phyloP scores from a whole-genome alignment of 2,329 filamentous ascomycete species.

The Xylaria sp. region DNA sequence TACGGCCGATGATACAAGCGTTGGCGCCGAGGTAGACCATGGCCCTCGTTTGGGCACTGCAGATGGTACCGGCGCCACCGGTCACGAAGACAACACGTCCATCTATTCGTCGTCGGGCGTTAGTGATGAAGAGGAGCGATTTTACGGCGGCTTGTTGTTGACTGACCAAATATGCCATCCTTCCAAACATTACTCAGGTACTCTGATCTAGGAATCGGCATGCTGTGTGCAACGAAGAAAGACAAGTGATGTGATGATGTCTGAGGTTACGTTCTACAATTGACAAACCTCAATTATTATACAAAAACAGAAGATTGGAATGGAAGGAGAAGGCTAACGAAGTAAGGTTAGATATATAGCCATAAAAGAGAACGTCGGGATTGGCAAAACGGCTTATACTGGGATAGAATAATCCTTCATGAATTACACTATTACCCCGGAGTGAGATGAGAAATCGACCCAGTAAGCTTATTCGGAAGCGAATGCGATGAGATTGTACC shows the following conservation, averaged over 20 bases:
- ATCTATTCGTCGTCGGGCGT: slow-evolving; percentile 60
- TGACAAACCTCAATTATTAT: neutral
- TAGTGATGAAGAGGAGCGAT: slow-evolving; percentile 16
- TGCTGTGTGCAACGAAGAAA: slow-evolving; percentile 52
- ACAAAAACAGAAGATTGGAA: slow-evolving; percentile 1
- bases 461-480: slow-evolving; percentile 9
- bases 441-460: slow-evolving; percentile 9
- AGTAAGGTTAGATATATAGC: neutral
- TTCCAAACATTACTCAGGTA: slow-evolving; percentile 88
- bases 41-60: slow-evolving; percentile 91
- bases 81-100: slow-evolving; percentile 95
- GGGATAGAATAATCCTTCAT: neutral
- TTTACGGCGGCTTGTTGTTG: neutral
- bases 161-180: slow-evolving; percentile 84
- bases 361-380: neutral
- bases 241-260: slow-evolving; percentile 14
- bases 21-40: slow-evolving; percentile 91
- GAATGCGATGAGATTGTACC: slow-evolving; percentile 24
- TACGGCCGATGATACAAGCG: slow-evolving; percentile 93
- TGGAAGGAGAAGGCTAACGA: neutral
- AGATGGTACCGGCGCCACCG: slow-evolving; percentile 92
- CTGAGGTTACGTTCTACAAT: slow-evolving; percentile 16
- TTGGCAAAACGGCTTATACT: neutral
- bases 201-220: slow-evolving; percentile 76
- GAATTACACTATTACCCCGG: neutral